Evolutionary conservation across 768 basidiomycete genomes (phyloP).

Genomic region (Mycena haematopus): DNA sequence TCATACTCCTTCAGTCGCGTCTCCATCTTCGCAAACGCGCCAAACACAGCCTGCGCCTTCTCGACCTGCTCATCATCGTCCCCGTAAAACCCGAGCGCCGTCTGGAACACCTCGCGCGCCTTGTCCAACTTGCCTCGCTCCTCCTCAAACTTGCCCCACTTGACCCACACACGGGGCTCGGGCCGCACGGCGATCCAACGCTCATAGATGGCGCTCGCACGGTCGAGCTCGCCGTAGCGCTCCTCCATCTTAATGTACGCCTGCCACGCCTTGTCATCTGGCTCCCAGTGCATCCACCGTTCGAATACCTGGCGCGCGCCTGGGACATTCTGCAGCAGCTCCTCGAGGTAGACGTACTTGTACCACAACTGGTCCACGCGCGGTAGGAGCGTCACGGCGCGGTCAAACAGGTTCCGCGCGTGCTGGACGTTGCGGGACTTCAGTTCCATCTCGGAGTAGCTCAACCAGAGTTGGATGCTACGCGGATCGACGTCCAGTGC

Average conservation of each 20-base stretch:
- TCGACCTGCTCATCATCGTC: conserved; percentile 93
- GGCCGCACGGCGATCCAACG: conserved; percentile 76
- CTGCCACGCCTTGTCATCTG: conserved; percentile 99
- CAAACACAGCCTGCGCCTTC: conserved; percentile 94
- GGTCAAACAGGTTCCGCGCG: conserved; percentile 95
- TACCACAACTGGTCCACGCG: conserved; percentile 99
- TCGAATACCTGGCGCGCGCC: conserved; percentile 98
- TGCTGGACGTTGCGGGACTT: conserved; percentile 98
- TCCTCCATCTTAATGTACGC: conserved; percentile 99
- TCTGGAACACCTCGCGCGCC: conserved; percentile 88
- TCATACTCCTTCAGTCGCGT: conserved; percentile 95
- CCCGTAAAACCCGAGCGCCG: conserved; percentile 87
- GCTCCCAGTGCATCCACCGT: conserved; percentile 99
- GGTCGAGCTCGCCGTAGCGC: conserved; percentile 88
- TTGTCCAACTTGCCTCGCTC: conserved; percentile 54
- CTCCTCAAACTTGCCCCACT: conserved; percentile 32
- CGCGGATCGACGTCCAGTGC: conserved; percentile 95
- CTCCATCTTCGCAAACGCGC: conserved; percentile 97
- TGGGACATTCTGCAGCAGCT: conserved; percentile 93
- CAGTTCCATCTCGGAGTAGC: conserved; percentile 96
- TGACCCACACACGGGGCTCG: conserved; percentile 30
- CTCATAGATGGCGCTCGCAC: conserved; percentile 93
- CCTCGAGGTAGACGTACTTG: conserved; percentile 98
- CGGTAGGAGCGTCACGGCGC: conserved; percentile 95
- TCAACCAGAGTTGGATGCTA: conserved; percentile 90